Base-by-base conservation (phyloP, 805 yeast species). In the Yamadazyma laniorum region DNA sequence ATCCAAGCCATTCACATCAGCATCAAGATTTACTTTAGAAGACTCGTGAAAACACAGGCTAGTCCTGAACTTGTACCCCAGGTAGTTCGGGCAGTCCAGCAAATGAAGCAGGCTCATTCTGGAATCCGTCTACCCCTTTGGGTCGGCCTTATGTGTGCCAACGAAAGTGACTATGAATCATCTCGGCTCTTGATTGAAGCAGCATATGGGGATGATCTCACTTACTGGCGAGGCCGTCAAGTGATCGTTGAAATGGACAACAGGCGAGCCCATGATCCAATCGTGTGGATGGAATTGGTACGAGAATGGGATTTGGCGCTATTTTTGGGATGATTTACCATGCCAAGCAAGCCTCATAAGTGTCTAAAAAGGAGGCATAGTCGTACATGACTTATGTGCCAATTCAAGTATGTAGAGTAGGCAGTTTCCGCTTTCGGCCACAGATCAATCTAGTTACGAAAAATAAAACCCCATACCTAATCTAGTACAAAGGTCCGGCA, bases 201-300 rank as follows among this genome's bases (percentile, higher is more conserved):
- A n/a, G 29, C 30, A 3, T 25, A 18, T 3, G 18, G 25, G 18
- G 36, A 34, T n/a, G 32, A 30, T 44, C 52, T 50, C 12, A 73
- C 71, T 40, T 72, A 70, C 45, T 77, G 82, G 82, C 58, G 80
- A 25, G 71, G 74, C 1, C 75, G 75, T 46, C 82, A 77, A 49
- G 64, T 76, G 18, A 55, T 76, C 44, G 62, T 63, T 43, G 82
- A 77, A 48, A 64, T 74, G 11, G 74, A 79, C 76, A 61, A 70
- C 25, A 52, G 77, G 18, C 49, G 72, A 29, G 61, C 59, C 4
- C 65, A 65, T 11, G 61, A 55, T 43, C 52, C 61, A 34, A 36
- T 47, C 18, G 73, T 76, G 21, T 77, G 79, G 72, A 63, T 77
- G 62, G 80, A 76, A 46, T 51, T 76, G 58, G 59, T 77, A 1